These are phyloP conservation scores for Pyrus hybrid DNA, from an alignment of 331 rosid genomes.

Conservation along the genomic window DNA sequence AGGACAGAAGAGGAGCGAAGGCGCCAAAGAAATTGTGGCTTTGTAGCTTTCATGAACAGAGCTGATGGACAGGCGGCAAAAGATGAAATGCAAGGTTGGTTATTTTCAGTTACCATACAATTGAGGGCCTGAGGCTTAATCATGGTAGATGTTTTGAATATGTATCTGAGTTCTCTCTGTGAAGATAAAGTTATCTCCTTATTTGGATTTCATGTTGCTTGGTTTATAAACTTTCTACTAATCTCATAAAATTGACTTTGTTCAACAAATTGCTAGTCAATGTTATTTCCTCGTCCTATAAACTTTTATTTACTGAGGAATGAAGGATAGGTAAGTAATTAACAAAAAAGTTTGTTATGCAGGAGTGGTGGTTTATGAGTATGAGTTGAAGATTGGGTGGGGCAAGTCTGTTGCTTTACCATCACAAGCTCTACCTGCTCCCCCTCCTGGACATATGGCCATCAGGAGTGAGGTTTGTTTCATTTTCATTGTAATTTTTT, in stretches of 20 bases:
- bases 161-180: not conserved
- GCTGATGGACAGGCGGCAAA: conserved; percentile 98
- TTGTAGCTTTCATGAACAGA: conserved; percentile 99
- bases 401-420: conserved; percentile 98
- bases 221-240: not conserved
- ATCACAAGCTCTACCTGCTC: conserved; percentile 98
- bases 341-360: conserved; percentile 24
- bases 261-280: not conserved
- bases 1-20: conserved; percentile 98
- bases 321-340: not conserved
- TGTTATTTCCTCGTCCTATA: not conserved
- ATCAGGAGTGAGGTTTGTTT: conserved; percentile 93
- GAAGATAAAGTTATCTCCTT: not conserved
- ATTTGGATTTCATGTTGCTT: not conserved
- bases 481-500: not conserved
- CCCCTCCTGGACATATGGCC: conserved; percentile 99
- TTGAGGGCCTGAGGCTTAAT: not conserved
- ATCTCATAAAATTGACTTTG: not conserved
- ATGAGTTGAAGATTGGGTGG: conserved; percentile 99
- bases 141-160: not conserved
- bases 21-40: conserved; percentile 99
- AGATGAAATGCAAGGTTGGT: conserved; percentile 98
- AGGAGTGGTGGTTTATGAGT: conserved; percentile 98
- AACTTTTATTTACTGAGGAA: not conserved
- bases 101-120: not conserved